Evolutionary conservation across 768 basidiomycete genomes (phyloP), one percentile per base, ranked within the genome.

Genomic region (Lyophyllum semitale): DNA sequence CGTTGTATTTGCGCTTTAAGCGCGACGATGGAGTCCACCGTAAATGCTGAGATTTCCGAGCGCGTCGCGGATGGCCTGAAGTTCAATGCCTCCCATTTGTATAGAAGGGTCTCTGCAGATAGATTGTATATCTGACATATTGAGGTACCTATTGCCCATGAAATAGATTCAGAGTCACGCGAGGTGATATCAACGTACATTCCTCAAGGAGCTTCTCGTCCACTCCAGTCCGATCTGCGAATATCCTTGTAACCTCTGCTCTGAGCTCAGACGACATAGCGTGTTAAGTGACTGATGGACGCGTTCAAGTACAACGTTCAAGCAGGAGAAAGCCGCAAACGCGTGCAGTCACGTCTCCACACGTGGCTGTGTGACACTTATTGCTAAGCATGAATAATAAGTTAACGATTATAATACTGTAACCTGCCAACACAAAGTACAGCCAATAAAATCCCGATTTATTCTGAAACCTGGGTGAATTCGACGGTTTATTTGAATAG

Each of bases 11-110:
- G 70, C 12, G 75, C 75, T 42, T 78, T 78, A 25, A 87, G 73
- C 15, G 78, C 73, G 49, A 64, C 63, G 45, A 78, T 68, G 3
- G 81, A 79, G 52, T 88, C 84, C 56, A 79, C 71, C 22, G 77
- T 77, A 38, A 82, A 71, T 6, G 72, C 65, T 0, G 68, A 63
- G 30, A 73, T 70, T 50, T 73, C 71, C 1, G 77, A 75, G 20
- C 63, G 65, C 3, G 73, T 72, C 2, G 69, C 58, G 26, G 72
- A 70, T 4, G 71, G 51, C 5, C 57, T 71, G 58, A 77, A 74
- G 63, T 77, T 74, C 66, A 72, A 51, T 4, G 87, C 87, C 64
- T 92, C 87, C 77, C 86, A 84, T 66, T 90, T 91, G 69, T 75
- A 91, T 37, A 76, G 77, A 18, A 92, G 75, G 45, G 73, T 66